These are phyloP conservation scores for Jaltomata sinuosa DNA, from an alignment of 257 asterid species.

Conservation along the genomic window DNA sequence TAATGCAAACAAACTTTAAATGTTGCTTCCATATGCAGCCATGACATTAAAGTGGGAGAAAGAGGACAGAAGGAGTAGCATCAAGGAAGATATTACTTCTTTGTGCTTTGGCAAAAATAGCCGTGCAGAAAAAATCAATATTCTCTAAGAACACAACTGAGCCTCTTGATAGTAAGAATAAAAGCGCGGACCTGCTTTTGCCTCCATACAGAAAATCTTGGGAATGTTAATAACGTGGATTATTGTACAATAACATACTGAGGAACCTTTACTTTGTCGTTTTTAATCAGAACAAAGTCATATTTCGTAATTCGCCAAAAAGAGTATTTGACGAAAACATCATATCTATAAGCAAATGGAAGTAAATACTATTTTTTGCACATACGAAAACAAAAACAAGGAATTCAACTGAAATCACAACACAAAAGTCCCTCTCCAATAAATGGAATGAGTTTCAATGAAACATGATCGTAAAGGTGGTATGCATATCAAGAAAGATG, in stretches of 20 bases:
- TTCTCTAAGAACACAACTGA: not conserved
- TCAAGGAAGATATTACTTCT: not conserved
- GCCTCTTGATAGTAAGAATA: not conserved
- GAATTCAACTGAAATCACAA: not conserved
- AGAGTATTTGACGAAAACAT: not conserved
- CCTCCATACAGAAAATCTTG: not conserved
- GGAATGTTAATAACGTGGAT: not conserved
- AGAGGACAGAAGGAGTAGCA: not conserved
- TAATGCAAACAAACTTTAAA: not conserved
- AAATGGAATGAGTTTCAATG: not conserved
- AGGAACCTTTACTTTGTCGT: not conserved
- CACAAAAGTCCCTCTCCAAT: not conserved
- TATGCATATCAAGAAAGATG: not conserved
- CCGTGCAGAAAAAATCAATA: not conserved
- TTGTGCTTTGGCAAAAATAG: not conserved
- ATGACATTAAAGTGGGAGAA: not conserved
- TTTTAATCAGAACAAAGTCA: not conserved
- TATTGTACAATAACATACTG: not conserved
- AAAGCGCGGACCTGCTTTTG: not conserved
- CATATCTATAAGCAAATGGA: not conserved
- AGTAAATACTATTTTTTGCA: not conserved
- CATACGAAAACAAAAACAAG: not conserved
- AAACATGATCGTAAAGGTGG: not conserved
- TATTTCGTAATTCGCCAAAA: not conserved
- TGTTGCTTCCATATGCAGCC: not conserved